Percentiles rank a stretch among this genome's conserved stretches.
Evolutionary conservation across 805 yeast genomes (phyloP).

Genomic region (Lachancea mirantina): DNA sequence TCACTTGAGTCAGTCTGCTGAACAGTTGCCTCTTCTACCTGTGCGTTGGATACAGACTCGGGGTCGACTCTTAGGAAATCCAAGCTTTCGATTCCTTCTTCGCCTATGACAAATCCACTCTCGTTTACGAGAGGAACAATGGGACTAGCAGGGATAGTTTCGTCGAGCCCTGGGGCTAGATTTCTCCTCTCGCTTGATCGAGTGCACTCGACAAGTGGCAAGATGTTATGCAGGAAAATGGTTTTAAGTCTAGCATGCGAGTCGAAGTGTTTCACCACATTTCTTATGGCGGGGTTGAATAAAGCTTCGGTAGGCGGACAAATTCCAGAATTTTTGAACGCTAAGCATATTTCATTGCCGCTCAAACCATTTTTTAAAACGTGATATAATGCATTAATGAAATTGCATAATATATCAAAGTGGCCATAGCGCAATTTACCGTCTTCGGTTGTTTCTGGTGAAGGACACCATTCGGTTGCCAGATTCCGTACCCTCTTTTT

Average conservation of each 20-base stretch:
- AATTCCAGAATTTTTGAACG: constrained; percentile 6
- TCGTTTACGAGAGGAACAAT: constrained; percentile 3
- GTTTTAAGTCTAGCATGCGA: constrained; percentile 7
- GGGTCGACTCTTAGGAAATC: constrained; percentile 5
- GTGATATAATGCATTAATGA: constrained; percentile 7
- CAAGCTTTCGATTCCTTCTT: constrained; percentile 7
- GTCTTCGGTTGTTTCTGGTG: constrained; percentile 3
- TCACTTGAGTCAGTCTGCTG: too few species aligned
- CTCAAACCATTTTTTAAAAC: constrained; percentile 2
- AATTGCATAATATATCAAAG: constrained; percentile 8
- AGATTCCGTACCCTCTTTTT: constrained; percentile 7
- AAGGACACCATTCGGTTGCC: constrained; percentile 10
- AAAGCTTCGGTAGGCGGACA: constrained; percentile 6
- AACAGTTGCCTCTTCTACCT: too few species aligned
- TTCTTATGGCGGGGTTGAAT: constrained; percentile 8
- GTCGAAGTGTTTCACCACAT: constrained; percentile 8
- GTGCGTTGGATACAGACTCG: too few species aligned
- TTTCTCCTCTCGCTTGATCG: background rate
- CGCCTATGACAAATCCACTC: constrained; percentile 8
- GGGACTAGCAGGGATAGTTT: constrained; percentile 3
- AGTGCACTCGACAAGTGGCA: constrained; percentile 2
- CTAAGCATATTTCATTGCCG: constrained; percentile 1
- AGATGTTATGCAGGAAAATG: constrained; percentile 5
- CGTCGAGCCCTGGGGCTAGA: too few species aligned
- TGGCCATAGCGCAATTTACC: constrained; percentile 8